Evolutionary conservation across 139 green algal species (phyloP), one percentile per base, ranked within the genome.

Genomic region (Volvox reticuliferus): DNA sequence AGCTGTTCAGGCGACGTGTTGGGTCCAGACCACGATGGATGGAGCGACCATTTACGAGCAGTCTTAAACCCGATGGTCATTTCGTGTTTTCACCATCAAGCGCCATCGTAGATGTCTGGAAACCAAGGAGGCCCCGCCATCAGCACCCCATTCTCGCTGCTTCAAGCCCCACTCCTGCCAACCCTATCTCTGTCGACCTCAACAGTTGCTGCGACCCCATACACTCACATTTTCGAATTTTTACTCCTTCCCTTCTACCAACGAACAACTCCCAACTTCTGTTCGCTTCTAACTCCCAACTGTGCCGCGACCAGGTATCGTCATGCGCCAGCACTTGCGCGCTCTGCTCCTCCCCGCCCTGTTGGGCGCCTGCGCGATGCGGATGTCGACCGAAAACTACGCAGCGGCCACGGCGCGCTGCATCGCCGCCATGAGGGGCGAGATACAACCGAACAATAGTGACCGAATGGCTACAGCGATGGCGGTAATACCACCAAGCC

Each of bases 281-380:
- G 24, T 12, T 28, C 21, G 16, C 65, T 73, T 73, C 12, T 12
- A 73, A 73, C 65, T 73, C 24, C 21, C 65, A 73, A 73, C 65
- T 28, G 21, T 16, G 18, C 63, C 18, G 82, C 67, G 36, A 68
- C 67, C 12, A 36, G 16, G 36, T 32, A 68, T 1, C 36, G 44
- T 55, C 44, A 5, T 82, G 17, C 85, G 85, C 30, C 83, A 80
- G n/a, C 85, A 73, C 37, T 50, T 89, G 37, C 44, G 26, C 22
- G n/a, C 37, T 32, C 33, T 79, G 44, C 85, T 89, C 19, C 69
- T 82, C 69, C 85, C 85, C 28, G 2, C 85, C 28, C 69, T 89
- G 85, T 68, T 89, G 69, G 18, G 44, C 26, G 33, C 21, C 36
- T 89, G 85, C 26, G 32, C 12, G 24, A 35, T 28, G 18, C n/a